Base-by-base conservation (phyloP, 495 filamentous ascomycete genomes). In the Penicillium longicatenatum region DNA sequence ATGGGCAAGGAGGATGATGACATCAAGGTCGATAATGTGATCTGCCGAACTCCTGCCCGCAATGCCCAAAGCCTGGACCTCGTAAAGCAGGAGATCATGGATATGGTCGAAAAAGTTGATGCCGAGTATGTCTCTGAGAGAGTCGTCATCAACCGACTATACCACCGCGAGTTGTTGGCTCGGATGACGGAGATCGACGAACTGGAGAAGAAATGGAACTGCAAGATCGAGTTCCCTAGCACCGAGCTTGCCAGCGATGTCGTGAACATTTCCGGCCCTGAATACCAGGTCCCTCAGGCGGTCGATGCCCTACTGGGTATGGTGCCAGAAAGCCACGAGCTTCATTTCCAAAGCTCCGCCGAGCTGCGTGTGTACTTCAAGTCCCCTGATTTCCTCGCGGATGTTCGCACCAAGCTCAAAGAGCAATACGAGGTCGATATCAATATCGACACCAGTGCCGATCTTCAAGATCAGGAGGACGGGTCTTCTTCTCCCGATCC, bases 41-140 rank as follows among this genome's bases (percentile, higher is more conserved):
- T 99, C 64, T 98, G 95, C 71, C 89, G 95, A 22, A 99, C 94
- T 1, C 94, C 94, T 14, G 94, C 94, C 59, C 89, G 94, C 55
- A 99, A 99, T 74, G 94, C 94, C 35, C 89, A 95, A 72, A 97
- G 91, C 68, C 79, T 99, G 41, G 94, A 99, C 72, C 79, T 97
- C 22, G 94, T 99, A 55, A 99, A 98, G 83, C 89, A 91, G 67
- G 94, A 99, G 78, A 99, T 99, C 63, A 90, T 99, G 81, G 93
- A 97, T 66, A 98, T 97, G 94, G 94, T 98, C 47, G 92, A 98
- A 75, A 90, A 96, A 75, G 92, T 87, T 52, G 94, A 98, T 70
- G 93, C 93, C 19, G 94, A 99, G 75, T 97, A 97, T 68, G 93
- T 95, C 45, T 88, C 89, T 16, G 91, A 97, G 75, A 87, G 88